Evolutionary conservation across 2,329 filamentous ascomycete species (phyloP).

Genomic region (Pseudophaeomoniella oleicola): DNA sequence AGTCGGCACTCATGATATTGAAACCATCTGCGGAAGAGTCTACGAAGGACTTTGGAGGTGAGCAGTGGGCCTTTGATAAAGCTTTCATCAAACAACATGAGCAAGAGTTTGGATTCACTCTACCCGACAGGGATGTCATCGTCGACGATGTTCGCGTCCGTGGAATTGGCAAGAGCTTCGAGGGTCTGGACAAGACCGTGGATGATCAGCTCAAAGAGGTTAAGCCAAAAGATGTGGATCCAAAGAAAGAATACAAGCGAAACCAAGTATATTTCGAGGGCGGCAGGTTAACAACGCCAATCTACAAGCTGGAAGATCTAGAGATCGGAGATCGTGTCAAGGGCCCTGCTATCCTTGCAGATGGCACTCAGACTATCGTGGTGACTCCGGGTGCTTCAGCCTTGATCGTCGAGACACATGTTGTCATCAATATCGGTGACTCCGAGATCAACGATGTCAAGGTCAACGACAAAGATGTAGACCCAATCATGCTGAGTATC

Average conservation of each 20-base stretch:
- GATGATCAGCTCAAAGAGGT: conserved; percentile 68
- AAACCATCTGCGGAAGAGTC: conserved; percentile 53
- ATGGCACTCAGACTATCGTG: conserved; percentile 67
- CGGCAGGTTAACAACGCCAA: conserved; percentile 59
- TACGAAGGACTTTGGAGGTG: conserved; percentile 42
- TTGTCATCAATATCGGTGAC: conserved; percentile 69
- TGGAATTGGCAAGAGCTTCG: conserved; percentile 78
- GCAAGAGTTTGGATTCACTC: conserved; percentile 84
- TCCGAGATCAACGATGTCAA: conserved; percentile 16
- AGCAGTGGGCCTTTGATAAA: conserved; percentile 68
- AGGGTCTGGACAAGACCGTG: conserved; percentile 64
- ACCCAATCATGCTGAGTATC: conserved; percentile 39
- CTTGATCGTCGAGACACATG: conserved; percentile 68
- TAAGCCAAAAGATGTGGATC: conserved; percentile 40
- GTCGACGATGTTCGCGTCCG: conserved; percentile 79
- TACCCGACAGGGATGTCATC: conserved; percentile 74
- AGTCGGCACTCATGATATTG: conserved; percentile 80
- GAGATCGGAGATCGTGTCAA: conserved; percentile 55
- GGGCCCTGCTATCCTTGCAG: conserved; percentile 76
- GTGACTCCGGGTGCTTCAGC: conserved; percentile 67
- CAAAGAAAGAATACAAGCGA: conserved; percentile 50
- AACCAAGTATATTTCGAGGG: conserved; percentile 73
- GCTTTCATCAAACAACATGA: conserved; percentile 79
- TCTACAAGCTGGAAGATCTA: conserved; percentile 70
- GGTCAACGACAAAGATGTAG: conserved; percentile 18